These are phyloP conservation scores for Amanita pallidorosea DNA, from an alignment of 768 basidiomycete species.

Conservation along the genomic window DNA sequence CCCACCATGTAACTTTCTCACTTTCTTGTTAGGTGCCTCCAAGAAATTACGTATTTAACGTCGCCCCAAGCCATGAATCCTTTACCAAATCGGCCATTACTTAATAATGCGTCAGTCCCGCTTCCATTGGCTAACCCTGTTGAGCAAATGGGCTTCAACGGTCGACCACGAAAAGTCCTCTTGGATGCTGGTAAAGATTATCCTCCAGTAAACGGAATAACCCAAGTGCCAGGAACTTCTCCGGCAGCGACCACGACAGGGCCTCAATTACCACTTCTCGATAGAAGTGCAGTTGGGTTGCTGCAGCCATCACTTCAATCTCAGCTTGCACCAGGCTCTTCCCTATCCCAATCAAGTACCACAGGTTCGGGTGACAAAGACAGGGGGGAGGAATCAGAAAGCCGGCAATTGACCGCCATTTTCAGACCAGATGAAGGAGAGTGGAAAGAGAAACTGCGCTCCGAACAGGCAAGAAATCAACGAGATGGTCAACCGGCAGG, in stretches of 20 bases:
- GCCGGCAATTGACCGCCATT: conserved; percentile 61
- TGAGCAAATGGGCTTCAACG: conserved; percentile 65
- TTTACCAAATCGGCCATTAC: conserved; percentile 74
- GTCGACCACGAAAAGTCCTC: conserved; percentile 71
- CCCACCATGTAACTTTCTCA: neutral
- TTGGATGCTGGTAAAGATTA: conserved; percentile 71
- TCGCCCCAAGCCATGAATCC: conserved; percentile 98
- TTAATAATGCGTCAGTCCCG: conserved; percentile 54
- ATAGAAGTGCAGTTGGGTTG: conserved; percentile 32
- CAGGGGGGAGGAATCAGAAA: conserved; percentile 36
- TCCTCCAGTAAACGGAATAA: conserved; percentile 51
- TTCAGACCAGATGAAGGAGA: conserved; percentile 83
- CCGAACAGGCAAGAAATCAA: conserved; percentile 38
- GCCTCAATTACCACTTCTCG: conserved; percentile 31
- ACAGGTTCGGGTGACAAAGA: conserved; percentile 26
- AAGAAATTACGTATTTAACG: conserved; percentile 96
- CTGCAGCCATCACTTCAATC: conserved; percentile 29
- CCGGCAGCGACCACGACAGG: conserved; percentile 36
- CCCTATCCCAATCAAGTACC: conserved; percentile 19
- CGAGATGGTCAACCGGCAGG: conserved; percentile 26
- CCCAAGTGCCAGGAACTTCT: conserved; percentile 39
- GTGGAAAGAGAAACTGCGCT: conserved; percentile 74
- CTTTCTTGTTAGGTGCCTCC: conserved; percentile 59
- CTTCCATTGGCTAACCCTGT: conserved; percentile 64
- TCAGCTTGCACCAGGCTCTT: conserved; percentile 20